Evolutionary conservation across 192 early-diverging fungal genomes (phyloP).

Genomic region (Thamnidium elegans): DNA sequence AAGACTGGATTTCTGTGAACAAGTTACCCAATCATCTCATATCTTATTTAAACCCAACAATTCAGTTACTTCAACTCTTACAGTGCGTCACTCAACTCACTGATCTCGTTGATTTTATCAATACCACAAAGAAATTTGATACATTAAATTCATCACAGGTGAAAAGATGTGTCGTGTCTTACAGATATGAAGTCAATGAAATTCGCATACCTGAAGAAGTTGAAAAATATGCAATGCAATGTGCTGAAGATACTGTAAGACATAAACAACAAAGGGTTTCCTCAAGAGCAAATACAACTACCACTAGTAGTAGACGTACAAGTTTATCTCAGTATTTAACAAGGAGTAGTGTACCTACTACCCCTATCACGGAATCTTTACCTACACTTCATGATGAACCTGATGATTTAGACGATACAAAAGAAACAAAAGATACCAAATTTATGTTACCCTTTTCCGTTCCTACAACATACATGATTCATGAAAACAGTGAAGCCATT

Average conservation of each 20-base stretch:
- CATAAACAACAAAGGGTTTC: slow-evolving; percentile 1
- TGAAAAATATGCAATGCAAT: slow-evolving; percentile 69
- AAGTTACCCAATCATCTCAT: slow-evolving; percentile 36
- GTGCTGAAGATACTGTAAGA: slow-evolving; percentile 62
- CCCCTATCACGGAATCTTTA: background rate
- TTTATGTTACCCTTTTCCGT: slow-evolving; percentile 63
- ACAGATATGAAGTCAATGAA: slow-evolving; percentile 92
- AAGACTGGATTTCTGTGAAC: slow-evolving; percentile 82
- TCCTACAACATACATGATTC: slow-evolving; percentile 49
- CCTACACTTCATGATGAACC: slow-evolving; percentile 6
- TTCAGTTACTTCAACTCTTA: slow-evolving; percentile 81
- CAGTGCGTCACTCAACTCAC: slow-evolving; percentile 75
- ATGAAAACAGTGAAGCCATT: background rate
- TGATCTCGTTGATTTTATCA: slow-evolving; percentile 72
- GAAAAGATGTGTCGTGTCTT: slow-evolving; percentile 68
- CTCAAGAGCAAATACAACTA: background rate
- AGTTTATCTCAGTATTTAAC: background rate
- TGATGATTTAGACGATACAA: slow-evolving; percentile 28
- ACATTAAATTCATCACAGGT: slow-evolving; percentile 70
- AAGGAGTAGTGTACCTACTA: background rate
- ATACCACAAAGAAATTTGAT: slow-evolving; percentile 64
- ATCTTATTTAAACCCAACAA: slow-evolving; percentile 62
- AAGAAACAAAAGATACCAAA: slow-evolving; percentile 44
- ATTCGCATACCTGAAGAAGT: slow-evolving; percentile 67
- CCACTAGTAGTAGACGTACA: background rate